Conservation (phyloP, 2,329 filamentous ascomycete genomes). For the Hypomyces perniciosus region DNA sequence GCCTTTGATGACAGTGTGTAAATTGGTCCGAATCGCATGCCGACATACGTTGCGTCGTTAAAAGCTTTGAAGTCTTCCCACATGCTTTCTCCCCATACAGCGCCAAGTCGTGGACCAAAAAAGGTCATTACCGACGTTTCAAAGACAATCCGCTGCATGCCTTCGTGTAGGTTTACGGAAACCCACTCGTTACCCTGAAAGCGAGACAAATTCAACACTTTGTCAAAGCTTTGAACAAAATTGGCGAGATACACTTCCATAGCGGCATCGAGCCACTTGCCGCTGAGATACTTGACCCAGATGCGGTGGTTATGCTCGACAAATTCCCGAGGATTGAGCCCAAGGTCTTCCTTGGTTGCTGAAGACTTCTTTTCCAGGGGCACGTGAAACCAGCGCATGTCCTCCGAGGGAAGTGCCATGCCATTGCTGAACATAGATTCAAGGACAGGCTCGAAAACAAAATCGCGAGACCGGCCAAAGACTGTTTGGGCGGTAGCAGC, state of each 20-base stretch:
- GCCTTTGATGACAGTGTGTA: slow-evolving; percentile 1
- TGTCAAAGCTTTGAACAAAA: not conserved
- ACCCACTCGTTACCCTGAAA: not conserved
- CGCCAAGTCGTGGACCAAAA: slow-evolving; percentile 3
- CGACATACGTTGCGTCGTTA: slow-evolving; percentile 5
- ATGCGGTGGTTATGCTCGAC: slow-evolving; percentile 1
- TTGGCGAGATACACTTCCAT: not conserved
- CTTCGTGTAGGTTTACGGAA: not conserved
- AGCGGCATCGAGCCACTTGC: not conserved
- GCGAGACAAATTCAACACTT: not conserved
- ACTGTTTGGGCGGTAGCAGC: not conserved
- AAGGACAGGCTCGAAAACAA: slow-evolving; percentile 2
- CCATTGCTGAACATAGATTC: slow-evolving; percentile 3
- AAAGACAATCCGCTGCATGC: not conserved
- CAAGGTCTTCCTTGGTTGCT: not conserved
- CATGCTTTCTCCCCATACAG: slow-evolving; percentile 2
- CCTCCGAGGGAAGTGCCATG: slow-evolving; percentile 1
- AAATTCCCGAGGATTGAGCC: not conserved
- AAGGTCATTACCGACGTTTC: slow-evolving; percentile 1
- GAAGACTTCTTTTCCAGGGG: not conserved
- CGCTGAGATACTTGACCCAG: slow-evolving; percentile 2
- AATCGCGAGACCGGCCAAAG: slow-evolving; percentile 1
- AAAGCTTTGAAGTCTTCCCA: slow-evolving; percentile 5
- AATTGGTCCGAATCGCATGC: not conserved
- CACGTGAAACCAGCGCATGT: not conserved